Base-by-base conservation (phyloP, 208 protist genomes). In the Leishmania aethiopica region DNA sequence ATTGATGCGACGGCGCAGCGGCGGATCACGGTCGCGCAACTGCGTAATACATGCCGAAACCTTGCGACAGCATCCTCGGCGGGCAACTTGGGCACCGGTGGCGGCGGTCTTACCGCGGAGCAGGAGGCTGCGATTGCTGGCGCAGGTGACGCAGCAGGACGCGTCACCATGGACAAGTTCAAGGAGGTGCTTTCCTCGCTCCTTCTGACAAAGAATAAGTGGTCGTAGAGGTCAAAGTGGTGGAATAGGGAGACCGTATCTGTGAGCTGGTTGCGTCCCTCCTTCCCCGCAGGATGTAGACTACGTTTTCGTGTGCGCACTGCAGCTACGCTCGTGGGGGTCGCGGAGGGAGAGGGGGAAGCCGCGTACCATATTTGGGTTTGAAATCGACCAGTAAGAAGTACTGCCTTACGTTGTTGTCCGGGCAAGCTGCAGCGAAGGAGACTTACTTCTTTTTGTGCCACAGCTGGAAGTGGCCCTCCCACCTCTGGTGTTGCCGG, bases 1-100 rank as follows among this genome's bases (percentile, higher is more conserved):
- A 97, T 97, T 72, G 96, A 98, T 83, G 92, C 97, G 28, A 97
- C 96, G 1, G 87, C 89, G 73, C 96, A 98, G 88, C 86, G 89
- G 22, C 94, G 87, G 86, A 92, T 98, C 69, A 96, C 96, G 3
- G 87, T 94, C 32, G 77, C 79, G 47, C 96, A 98, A 80, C 89
- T 98, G 71, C 92, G 93, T 53, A 96, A 98, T 86, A 94, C 91
- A 19, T 96, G 92, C 82, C 86, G 88, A 67, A 98, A 98, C 77
- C 84, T 98, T 40, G 88, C 95, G 3, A 93, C 92, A 5, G 86
- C 89, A 17, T 78, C 83, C 6, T 72, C 80, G 13, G 72, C 45
- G 28, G 62, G 47, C 3, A 75, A 32, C 5, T 32, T n/a, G 1
- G 60, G 75, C 47, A 55, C 69, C 66, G 57, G 51, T 15, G 82